Base-by-base conservation (phyloP, 768 basidiomycete species). In the Cystofilobasidium capitatum region DNA sequence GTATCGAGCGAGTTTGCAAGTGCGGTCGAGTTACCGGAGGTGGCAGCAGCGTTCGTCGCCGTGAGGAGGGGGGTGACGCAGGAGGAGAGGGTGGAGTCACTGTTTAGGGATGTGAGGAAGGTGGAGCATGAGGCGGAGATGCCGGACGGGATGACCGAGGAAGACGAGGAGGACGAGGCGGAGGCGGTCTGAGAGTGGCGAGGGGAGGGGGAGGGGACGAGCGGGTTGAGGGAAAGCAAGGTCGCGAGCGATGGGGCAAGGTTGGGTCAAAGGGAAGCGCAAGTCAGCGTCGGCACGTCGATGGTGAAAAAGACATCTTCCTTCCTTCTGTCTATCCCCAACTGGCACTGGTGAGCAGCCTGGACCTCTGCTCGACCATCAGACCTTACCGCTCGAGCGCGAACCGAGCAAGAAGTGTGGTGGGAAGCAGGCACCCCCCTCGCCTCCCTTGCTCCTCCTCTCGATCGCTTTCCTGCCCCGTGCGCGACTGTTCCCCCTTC, bases 71-170 rank as follows among this genome's bases (percentile, higher is more conserved):
- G 78, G n/a, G 74, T 66, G 31, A 79, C 75, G 72, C 80, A 81
- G 16, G 73, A 29, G 1, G 75, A 71, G 70, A 97, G 77, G 57
- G 67, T 73, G 2, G 79, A 24, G 78, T 94, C 82, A 49, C 71
- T 75, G 80, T 84, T 81, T 73, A 96, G 78, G 14, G 85, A 75
- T 0, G 73, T 72, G 26, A 88, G 83, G 82, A 91, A 96, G 14
- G 81, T 71, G 1, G 78, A 68, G 65, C 80, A 81, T 22, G 44
- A 40, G 20, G 47, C 0, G 33, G 73, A 73, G 62, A 74, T 61
- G 65, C 17, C 51, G 45, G 60, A 40, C 1, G 68, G 68, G 47
- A 69, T 64, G 36, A 59, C 42, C 17, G 65, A 42, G 13, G 65
- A 58, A 22, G 39, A 40, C 24, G 61, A 36, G 24, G 47, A 42